Evolutionary conservation across 768 basidiomycete species (phyloP).

Genomic region (Hydnomerulius pinastri): DNA sequence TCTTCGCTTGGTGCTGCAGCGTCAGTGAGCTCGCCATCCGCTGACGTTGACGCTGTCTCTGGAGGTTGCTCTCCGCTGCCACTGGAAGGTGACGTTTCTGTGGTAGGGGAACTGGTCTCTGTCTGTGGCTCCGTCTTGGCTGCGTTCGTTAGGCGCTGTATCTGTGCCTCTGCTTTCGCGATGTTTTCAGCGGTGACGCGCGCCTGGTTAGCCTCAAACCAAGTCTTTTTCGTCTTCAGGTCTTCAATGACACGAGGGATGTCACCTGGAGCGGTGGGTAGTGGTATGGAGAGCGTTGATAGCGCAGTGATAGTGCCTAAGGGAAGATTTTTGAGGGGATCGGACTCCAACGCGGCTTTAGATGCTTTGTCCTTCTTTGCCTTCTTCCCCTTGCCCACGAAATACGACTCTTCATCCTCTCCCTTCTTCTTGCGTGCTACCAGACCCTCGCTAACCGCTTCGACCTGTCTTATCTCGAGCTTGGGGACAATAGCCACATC

Average conservation of each 20-base stretch:
- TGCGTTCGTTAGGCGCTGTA: conserved; percentile 56
- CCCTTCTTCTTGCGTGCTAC: conserved; percentile 91
- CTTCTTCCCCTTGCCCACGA: conserved; percentile 70
- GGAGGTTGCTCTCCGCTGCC: conserved; percentile 42
- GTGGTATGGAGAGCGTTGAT: conserved; percentile 84
- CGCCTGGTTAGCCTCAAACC: conserved; percentile 92
- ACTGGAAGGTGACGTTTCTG: conserved; percentile 37
- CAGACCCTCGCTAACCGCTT: conserved; percentile 62
- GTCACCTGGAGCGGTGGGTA: conserved; percentile 76
- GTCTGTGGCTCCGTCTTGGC: conserved; percentile 38
- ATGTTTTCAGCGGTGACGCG: conserved; percentile 78
- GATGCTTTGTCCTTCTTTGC: conserved; percentile 54
- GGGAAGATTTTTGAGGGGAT: conserved; percentile 61
- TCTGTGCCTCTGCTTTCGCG: conserved; percentile 76
- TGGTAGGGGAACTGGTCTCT: conserved; percentile 22
- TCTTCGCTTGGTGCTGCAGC: conserved; percentile 40
- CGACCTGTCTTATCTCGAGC: conserved; percentile 85
- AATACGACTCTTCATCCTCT: conserved; percentile 80
- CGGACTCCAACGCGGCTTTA: conserved; percentile 42
- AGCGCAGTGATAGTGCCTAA: conserved; percentile 87
- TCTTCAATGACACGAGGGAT: conserved; percentile 85
- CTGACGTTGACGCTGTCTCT: conserved; percentile 49
- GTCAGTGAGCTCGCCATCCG: conserved; percentile 30
- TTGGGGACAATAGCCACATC: conserved; percentile 69
- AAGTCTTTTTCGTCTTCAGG: conserved; percentile 90